Evolutionary conservation across 495 filamentous ascomycete genomes (phyloP).

Genomic region (Hypoxylon lienhwacheense): DNA sequence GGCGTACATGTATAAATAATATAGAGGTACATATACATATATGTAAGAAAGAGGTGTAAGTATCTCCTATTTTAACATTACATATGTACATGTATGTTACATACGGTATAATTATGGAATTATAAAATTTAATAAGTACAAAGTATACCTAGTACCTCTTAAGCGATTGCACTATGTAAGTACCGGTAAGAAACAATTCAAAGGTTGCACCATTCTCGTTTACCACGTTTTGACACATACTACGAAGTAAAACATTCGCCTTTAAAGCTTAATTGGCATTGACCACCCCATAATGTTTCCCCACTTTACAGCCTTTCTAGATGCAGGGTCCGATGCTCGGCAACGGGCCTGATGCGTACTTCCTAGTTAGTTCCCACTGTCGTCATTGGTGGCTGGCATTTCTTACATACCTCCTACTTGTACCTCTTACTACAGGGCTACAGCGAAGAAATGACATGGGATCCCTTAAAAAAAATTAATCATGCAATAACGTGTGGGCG

Average conservation of each 20-base stretch:
- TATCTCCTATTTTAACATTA: too few species aligned
- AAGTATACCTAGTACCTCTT: too few species aligned
- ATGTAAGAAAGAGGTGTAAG: too few species aligned
- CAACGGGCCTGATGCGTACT: conserved; percentile 32
- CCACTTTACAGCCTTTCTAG: conserved; percentile 25
- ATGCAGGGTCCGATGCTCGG: conserved; percentile 44
- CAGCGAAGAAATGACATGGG: conserved; percentile 25
- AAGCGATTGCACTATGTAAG: too few species aligned
- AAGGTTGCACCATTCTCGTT: not conserved
- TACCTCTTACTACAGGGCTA: not conserved
- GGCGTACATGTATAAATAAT: too few species aligned
- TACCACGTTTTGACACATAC: not conserved
- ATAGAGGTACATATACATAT: too few species aligned
- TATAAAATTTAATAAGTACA: too few species aligned
- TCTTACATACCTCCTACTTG: too few species aligned
- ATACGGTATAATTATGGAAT: too few species aligned
- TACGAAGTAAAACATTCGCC: conserved; percentile 2
- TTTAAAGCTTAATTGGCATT: conserved; percentile 21
- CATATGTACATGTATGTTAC: too few species aligned
- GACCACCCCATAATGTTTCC: conserved; percentile 27
- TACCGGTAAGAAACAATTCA: too few species aligned
- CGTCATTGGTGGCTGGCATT: conserved; percentile 36
- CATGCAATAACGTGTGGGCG: conserved; percentile 28
- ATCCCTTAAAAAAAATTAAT: conserved; percentile 26
- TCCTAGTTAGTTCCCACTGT: conserved; percentile 32